phyloP scores from a whole-genome alignment of 2,329 filamentous ascomycete genomes.

The Colletotrichum noveboracense region DNA sequence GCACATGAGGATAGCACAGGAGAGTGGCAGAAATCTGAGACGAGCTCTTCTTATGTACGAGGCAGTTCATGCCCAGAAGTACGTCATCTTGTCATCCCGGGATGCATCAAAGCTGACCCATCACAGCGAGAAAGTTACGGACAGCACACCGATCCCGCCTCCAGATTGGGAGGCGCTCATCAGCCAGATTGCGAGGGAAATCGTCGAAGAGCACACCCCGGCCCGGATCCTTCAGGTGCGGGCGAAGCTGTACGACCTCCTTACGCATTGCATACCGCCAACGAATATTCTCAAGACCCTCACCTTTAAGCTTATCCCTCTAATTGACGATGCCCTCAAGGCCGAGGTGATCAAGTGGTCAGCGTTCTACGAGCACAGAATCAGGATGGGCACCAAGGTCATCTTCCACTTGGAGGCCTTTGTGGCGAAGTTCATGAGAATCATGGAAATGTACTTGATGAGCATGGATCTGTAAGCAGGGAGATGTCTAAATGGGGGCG shows the following conservation, averaged over 20 bases:
- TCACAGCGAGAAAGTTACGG: constrained; percentile 83
- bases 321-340: constrained; percentile 89
- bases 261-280: constrained; percentile 96
- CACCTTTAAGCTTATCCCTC: constrained; percentile 88
- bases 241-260: constrained; percentile 93
- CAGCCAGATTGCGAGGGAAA: constrained; percentile 86
- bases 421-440: constrained; percentile 97
- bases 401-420: constrained; percentile 99
- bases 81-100: constrained; percentile 36
- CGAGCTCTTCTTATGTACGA: constrained; percentile 96
- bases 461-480: constrained; percentile 72
- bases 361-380: constrained; percentile 95
- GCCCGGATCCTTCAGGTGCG: constrained; percentile 86
- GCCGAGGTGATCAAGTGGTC: constrained; percentile 94
- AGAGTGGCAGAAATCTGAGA: constrained; percentile 89
- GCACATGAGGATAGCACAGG: constrained; percentile 84
- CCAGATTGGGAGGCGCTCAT: constrained; percentile 98
- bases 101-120: constrained; percentile 31
- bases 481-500: constrained; percentile 27
- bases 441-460: constrained; percentile 91
- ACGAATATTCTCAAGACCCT: constrained; percentile 94
- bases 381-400: constrained; percentile 90
- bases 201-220: constrained; percentile 92
- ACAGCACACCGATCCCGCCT: constrained; percentile 87
- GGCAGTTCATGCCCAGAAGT: constrained; percentile 97